phyloP scores from a whole-genome alignment of 2,329 filamentous ascomycete genomes.

The Ceratocystis alfenasii region DNA sequence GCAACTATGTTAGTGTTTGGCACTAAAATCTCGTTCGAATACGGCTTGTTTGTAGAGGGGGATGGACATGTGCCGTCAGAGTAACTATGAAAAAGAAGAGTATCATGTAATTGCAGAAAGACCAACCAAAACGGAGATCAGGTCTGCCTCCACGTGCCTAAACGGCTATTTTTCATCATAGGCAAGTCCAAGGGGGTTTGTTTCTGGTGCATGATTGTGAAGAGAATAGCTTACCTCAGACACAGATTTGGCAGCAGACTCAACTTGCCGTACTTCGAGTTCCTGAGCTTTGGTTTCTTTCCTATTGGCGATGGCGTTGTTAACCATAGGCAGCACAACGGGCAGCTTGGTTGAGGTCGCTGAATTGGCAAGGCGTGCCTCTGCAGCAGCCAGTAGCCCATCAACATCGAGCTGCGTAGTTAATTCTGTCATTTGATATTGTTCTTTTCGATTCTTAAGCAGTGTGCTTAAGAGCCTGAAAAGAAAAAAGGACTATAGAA shows the following conservation, averaged over 20 bases:
- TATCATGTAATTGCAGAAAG: slow-evolving; percentile 46
- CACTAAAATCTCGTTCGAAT: neutral
- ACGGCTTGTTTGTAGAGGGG: slow-evolving; percentile 15
- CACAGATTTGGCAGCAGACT: neutral
- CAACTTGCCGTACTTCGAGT: slow-evolving; percentile 16
- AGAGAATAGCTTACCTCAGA: slow-evolving; percentile 27
- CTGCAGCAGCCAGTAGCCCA: slow-evolving; percentile 25
- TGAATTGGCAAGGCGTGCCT: slow-evolving; percentile 13
- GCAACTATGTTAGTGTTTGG: neutral
- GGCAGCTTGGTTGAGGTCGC: slow-evolving; percentile 14
- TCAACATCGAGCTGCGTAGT: slow-evolving; percentile 25
- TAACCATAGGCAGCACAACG: slow-evolving; percentile 8
- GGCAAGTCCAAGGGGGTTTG: slow-evolving; percentile 16
- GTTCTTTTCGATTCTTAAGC: neutral
- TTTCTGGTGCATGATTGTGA: slow-evolving; percentile 3
- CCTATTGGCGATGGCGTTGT: too few species aligned
- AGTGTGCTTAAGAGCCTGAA: neutral
- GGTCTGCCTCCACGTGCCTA: slow-evolving; percentile 32
- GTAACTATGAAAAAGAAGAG: slow-evolving; percentile 58
- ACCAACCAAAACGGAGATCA: slow-evolving; percentile 34
- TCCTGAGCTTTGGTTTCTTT: slow-evolving; percentile 4
- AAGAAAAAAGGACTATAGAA: neutral
- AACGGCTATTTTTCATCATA: slow-evolving; percentile 35
- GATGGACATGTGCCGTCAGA: slow-evolving; percentile 39
- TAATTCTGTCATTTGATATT: slow-evolving; percentile 9